phyloP scores from a whole-genome alignment of 768 basidiomycete genomes.

The Tylopilus sp. region DNA sequence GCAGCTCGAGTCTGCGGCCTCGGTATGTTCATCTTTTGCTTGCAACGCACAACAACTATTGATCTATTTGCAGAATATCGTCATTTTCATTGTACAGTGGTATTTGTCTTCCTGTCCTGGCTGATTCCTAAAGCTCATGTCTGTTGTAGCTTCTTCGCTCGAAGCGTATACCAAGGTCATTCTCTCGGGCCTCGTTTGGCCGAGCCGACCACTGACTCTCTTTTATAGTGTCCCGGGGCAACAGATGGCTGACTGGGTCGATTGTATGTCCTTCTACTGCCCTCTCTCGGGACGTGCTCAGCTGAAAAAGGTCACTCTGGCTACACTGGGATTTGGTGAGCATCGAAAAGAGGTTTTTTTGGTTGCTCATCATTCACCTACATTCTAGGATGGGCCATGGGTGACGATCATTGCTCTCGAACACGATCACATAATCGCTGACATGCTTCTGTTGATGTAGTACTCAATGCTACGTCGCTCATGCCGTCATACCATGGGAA shows the following conservation, averaged over 20 bases:
- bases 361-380: background rate
- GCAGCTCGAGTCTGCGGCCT: conserved; percentile 14
- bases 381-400: conserved; percentile 5
- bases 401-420: background rate
- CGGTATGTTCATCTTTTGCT: conserved; percentile 5
- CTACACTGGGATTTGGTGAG: conserved; percentile 9
- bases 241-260: conserved; percentile 6
- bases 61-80: background rate
- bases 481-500: background rate
- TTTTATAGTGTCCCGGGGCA: conserved; percentile 6
- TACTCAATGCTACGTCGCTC: conserved; percentile 2
- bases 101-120: background rate
- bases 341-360: background rate
- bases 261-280: conserved; percentile 2
- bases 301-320: background rate
- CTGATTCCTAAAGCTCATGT: background rate
- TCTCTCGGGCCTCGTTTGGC: background rate
- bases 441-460: background rate
- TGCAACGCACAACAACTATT: background rate
- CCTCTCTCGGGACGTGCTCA: background rate
- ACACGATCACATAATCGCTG: background rate
- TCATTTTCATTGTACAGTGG: conserved; percentile 15
- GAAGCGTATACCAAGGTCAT: conserved; percentile 9
- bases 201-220: background rate
- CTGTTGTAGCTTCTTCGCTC: conserved; percentile 9